phyloP scores from a whole-genome alignment of 805 yeast species.

The Spathaspora gorwiae region DNA sequence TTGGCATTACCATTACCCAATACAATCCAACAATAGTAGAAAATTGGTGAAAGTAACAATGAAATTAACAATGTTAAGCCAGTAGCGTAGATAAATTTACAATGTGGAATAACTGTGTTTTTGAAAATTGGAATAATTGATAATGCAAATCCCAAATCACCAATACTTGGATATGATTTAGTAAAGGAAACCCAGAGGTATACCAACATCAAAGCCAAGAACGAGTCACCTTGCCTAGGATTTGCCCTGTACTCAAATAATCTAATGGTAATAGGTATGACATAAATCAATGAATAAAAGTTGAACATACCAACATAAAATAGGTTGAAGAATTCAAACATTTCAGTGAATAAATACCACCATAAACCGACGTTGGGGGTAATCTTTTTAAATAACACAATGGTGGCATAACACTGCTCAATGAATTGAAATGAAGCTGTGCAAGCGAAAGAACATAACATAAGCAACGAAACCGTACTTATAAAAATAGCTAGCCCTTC shows the following conservation, averaged over 20 bases:
- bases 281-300: conserved; percentile 59
- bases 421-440: conserved; percentile 26
- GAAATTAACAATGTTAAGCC: conserved; percentile 48
- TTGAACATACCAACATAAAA: conserved; percentile 85
- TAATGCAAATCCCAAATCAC: conserved; percentile 57
- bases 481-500: conserved; percentile 17
- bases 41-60: conserved; percentile 74
- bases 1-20: conserved; percentile 94
- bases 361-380: conserved; percentile 91
- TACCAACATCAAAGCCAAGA: conserved; percentile 47
- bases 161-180: conserved; percentile 80
- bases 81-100: conserved; percentile 42
- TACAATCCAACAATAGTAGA: conserved; percentile 91
- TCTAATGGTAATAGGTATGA: conserved; percentile 71
- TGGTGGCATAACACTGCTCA: conserved; percentile 46
- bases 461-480: conserved; percentile 15
- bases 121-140: conserved; percentile 40
- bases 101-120: conserved; percentile 42
- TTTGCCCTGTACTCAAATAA: conserved; percentile 34
- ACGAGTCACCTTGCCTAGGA: conserved; percentile 36
- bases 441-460: conserved; percentile 20
- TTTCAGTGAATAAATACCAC: conserved; percentile 98
- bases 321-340: conserved; percentile 82
- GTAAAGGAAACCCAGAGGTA: conserved; percentile 52
- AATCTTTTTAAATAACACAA: conserved; percentile 60